These are phyloP conservation scores for Xylariaceae sp. DNA, from an alignment of 2,329 filamentous ascomycete species.

Conservation along the genomic window DNA sequence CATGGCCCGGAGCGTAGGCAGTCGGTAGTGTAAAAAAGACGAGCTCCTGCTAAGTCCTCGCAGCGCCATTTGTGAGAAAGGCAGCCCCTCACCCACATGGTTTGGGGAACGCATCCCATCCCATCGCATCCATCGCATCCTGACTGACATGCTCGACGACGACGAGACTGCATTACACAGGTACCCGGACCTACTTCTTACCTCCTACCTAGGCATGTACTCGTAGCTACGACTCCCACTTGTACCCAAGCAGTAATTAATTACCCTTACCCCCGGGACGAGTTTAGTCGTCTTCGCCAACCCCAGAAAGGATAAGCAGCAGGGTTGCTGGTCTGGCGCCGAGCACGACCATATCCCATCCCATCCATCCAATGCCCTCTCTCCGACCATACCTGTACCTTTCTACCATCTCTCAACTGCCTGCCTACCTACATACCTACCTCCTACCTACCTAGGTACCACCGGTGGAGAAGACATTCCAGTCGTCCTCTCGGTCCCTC, in stretches of 20 bases:
- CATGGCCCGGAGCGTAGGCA: constrained; percentile 18
- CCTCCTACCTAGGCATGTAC: too few species aligned
- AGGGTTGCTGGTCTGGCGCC: constrained; percentile 21
- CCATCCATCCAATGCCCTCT: background rate
- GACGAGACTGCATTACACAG: constrained; percentile 23
- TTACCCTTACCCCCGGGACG: constrained; percentile 2
- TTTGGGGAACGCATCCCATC: constrained; percentile 12
- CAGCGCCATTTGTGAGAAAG: constrained; percentile 18
- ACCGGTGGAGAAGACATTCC: constrained; percentile 24
- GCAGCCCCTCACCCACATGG: constrained; percentile 27
- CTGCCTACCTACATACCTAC: too few species aligned
- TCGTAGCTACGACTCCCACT: too few species aligned
- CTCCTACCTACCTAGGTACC: too few species aligned
- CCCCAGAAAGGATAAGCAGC: constrained; percentile 7
- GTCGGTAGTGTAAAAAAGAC: constrained; percentile 24
- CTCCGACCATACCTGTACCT: background rate
- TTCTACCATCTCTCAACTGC: too few species aligned
- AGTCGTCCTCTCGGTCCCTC: constrained; percentile 10
- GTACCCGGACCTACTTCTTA: background rate
- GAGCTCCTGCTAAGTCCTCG: constrained; percentile 17
- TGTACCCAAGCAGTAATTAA: background rate
- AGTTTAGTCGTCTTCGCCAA: background rate
- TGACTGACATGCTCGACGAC: constrained; percentile 21
- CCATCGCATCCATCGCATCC: constrained; percentile 16
- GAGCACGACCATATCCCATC: constrained; percentile 19